Evolutionary conservation across 2,329 filamentous ascomycete genomes (phyloP), one percentile per base, ranked within the genome.

Genomic region (Akanthomyces uredinophilus): DNA sequence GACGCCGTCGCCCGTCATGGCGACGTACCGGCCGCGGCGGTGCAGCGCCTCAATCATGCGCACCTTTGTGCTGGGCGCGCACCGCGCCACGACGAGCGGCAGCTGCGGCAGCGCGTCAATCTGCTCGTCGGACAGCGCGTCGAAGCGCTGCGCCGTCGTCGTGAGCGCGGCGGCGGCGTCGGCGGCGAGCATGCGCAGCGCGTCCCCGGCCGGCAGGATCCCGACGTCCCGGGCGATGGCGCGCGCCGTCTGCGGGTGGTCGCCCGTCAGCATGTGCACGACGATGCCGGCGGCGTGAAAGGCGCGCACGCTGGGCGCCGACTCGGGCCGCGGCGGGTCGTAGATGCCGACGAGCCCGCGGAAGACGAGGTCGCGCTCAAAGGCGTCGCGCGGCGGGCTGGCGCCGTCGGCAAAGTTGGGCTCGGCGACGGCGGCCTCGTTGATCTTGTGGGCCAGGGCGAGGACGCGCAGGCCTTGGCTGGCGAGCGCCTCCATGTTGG

Each of bases 41-140:
- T 90, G 87, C 20, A 90, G 79, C n/a, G 87, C 87, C 63, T 88
- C 86, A 62, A 91, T 89, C 87, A 91, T 90, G 49, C 87, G 82
- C 11, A 89, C 87, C 69, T 91, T 91, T 4, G 88, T 90, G 29
- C 83, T 81, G 0, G 88, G 88, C 1, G 87, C 85, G 68, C 87
- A 90, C n/a, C 88, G 82, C 32, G 87, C 87, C 46, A 90, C 84
- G 2, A 90, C 87, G 2, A 89, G 75, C 1, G 87, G 87, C 2
- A 90, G 72, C 8, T 86, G 79, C 0, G 85, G 84, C 3, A 90
- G 79, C 0, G 72, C 70, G 63, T 90, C 87, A 20, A 90, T 83
- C 66, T 89, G 78, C 0, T 81, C 79, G 49, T 89, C 85, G 0
- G 79, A 79, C 10, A 90, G 74, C 39, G 80, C 79, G 66, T 90